Percentiles rank a stretch among this genome's conserved stretches.
These are phyloP conservation scores for Erythrophleum ivorense DNA, from an alignment of 331 rosid species.

Conservation along the genomic window DNA sequence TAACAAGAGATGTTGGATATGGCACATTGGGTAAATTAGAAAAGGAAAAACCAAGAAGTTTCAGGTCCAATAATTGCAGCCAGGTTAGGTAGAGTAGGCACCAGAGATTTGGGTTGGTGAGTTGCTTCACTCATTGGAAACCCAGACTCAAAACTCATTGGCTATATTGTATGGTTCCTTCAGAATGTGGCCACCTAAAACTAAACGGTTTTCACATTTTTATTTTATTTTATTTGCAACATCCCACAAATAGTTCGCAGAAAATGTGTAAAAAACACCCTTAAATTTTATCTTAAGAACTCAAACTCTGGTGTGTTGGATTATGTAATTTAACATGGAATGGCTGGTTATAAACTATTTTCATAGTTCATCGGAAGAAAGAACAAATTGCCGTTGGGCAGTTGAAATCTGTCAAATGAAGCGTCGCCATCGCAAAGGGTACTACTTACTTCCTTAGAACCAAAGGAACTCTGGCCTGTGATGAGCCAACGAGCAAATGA, in stretches of 20 bases:
- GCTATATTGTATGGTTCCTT: slow-evolving; percentile 40
- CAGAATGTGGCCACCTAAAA: slow-evolving; percentile 38
- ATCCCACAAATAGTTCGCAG: no score
- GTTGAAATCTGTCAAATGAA: slow-evolving; percentile 42
- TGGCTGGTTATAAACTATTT: no score
- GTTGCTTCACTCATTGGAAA: slow-evolving; percentile 50
- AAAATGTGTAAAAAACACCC: no score
- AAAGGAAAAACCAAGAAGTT: slow-evolving; percentile 11
- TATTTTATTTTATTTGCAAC: no score
- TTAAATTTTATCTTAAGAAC: no score
- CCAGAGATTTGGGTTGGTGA: slow-evolving; percentile 45
- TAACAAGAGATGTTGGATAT: slow-evolving; percentile 8
- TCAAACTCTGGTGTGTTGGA: no score
- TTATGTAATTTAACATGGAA: no score
- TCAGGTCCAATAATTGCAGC: slow-evolving; percentile 25
- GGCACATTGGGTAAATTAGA: slow-evolving; percentile 22
- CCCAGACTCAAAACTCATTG: slow-evolving; percentile 25
- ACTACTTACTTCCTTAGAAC: slow-evolving; percentile 7
- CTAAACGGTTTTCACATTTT: not conserved
- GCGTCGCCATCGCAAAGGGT: slow-evolving; percentile 14
- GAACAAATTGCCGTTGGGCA: not conserved
- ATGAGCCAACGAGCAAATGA: not conserved
- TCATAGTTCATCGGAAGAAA: no score
- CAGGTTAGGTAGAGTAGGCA: slow-evolving; percentile 43
- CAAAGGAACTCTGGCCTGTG: slow-evolving; percentile 27